A percentile compares a stretch with the other conserved stretches of the same genome.
These are phyloP conservation scores for Yarrowia sp. DNA, from an alignment of 805 yeast genomes.

Conservation along the genomic window DNA sequence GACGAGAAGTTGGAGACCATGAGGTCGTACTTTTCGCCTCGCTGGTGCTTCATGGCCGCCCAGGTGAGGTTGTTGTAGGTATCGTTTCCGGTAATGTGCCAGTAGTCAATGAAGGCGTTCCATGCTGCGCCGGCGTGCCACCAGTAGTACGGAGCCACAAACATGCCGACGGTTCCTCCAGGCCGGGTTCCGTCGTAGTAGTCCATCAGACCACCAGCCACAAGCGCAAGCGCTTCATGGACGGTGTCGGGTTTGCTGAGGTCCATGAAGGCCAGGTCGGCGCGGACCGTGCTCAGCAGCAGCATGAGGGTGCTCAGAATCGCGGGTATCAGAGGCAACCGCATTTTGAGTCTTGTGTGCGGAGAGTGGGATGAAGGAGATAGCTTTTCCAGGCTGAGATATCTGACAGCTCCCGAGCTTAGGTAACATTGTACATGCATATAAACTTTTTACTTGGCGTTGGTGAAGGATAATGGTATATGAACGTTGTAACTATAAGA, in stretches of 20 bases:
- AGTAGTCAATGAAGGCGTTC: constrained; percentile 73
- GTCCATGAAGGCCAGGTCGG: constrained; percentile 41
- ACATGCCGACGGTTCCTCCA: constrained; percentile 78
- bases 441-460: constrained; percentile 30
- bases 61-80: constrained; percentile 64
- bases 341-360: constrained; percentile 10
- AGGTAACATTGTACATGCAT: constrained; percentile 3
- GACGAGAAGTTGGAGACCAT: constrained; percentile 81
- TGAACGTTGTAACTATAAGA: background rate
- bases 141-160: constrained; percentile 81
- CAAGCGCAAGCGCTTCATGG: constrained; percentile 60
- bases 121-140: constrained; percentile 89
- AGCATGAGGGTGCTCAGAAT: constrained; percentile 23
- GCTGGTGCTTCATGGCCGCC: constrained; percentile 70
- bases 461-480: background rate
- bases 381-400: background rate
- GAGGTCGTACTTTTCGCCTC: constrained; percentile 68
- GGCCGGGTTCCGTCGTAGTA: constrained; percentile 72
- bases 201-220: constrained; percentile 78
- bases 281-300: constrained; percentile 3
- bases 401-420: constrained; percentile 10
- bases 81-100: constrained; percentile 71
- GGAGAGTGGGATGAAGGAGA: background rate
- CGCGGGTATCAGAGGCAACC: constrained; percentile 21
- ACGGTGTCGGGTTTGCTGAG: constrained; percentile 43